phyloP scores from a whole-genome alignment of 192 early-diverging fungal species.

The Coemansia nantahalensis region DNA sequence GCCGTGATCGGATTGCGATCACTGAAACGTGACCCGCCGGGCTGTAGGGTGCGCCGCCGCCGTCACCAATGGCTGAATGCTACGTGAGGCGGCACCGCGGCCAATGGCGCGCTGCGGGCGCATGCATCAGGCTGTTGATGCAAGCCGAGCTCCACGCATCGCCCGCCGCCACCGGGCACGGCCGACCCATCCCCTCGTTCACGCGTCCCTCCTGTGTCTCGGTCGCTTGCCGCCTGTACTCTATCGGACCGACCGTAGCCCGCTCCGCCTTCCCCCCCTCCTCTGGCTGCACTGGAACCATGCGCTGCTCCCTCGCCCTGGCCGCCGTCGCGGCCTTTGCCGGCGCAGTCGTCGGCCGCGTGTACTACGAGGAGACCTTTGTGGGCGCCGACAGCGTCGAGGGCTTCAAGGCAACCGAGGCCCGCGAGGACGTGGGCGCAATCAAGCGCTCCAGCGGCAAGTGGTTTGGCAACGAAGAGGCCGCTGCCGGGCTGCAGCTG shows the following conservation, averaged over 20 bases:
- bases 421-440: constrained; percentile 68
- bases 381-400: constrained; percentile 53
- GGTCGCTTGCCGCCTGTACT: background rate
- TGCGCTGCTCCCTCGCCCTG: constrained; percentile 49
- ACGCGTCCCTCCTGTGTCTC: no score
- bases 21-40: constrained; percentile 10
- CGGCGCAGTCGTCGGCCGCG: constrained; percentile 53
- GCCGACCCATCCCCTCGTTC: no score
- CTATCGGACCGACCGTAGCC: background rate
- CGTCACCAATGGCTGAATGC: constrained; percentile 18
- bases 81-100: constrained; percentile 15
- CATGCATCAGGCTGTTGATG: constrained; percentile 5
- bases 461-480: constrained; percentile 69
- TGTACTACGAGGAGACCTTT: constrained; percentile 90
- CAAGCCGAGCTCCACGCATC: background rate
- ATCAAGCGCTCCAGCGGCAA: constrained; percentile 71
- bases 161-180: no score
- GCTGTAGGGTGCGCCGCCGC: constrained; percentile 20
- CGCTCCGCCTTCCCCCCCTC: background rate
- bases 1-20: background rate
- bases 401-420: constrained; percentile 69
- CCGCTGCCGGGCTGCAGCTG: constrained; percentile 74
- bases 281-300: background rate
- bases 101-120: constrained; percentile 33
- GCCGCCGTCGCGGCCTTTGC: constrained; percentile 41